phyloP scores from a whole-genome alignment of 2,329 filamentous ascomycete species.

The Clonostachys sp. region DNA sequence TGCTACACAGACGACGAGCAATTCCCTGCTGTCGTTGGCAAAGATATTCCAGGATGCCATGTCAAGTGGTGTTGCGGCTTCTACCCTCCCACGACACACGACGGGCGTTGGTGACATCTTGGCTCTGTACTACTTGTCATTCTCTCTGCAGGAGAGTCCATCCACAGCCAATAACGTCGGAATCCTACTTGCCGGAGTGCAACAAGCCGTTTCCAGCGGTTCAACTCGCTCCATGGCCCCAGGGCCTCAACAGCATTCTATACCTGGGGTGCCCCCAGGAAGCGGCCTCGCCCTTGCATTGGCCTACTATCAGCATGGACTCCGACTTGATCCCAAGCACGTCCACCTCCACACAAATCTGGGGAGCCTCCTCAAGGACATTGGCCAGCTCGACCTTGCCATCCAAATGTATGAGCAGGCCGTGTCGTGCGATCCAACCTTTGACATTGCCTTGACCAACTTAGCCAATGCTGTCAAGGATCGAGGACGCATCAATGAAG shows the following conservation, averaged over 20 bases:
- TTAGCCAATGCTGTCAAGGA: constrained; percentile 97
- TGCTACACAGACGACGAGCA: constrained; percentile 89
- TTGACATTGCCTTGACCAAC: constrained; percentile 95
- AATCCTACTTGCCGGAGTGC: constrained; percentile 91
- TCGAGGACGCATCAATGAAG: constrained; percentile 85
- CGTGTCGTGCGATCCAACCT: constrained; percentile 85
- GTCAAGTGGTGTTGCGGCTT: constrained; percentile 62
- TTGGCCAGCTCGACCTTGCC: constrained; percentile 84
- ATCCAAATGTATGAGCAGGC: constrained; percentile 98
- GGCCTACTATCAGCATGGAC: constrained; percentile 91
- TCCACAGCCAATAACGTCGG: constrained; percentile 98
- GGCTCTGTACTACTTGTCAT: constrained; percentile 88
- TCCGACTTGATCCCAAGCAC: constrained; percentile 81
- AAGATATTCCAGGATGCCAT: constrained; percentile 98
- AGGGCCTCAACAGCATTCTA: constrained; percentile 26
- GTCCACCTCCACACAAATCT: constrained; percentile 97
- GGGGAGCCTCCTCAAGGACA: constrained; percentile 91
- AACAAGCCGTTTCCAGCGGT: constrained; percentile 50
- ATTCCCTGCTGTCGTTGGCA: constrained; percentile 86
- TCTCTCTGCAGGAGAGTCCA: constrained; percentile 91
- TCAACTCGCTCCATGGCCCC: not conserved
- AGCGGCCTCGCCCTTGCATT: constrained; percentile 86
- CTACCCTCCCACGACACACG: constrained; percentile 52
- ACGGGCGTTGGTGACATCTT: constrained; percentile 88
- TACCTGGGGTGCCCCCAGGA: constrained; percentile 78